Percentiles rank a stretch among this genome's conserved stretches.
Evolutionary conservation across 2,329 filamentous ascomycete species (phyloP).

Genomic region (Penicillium sp.): DNA sequence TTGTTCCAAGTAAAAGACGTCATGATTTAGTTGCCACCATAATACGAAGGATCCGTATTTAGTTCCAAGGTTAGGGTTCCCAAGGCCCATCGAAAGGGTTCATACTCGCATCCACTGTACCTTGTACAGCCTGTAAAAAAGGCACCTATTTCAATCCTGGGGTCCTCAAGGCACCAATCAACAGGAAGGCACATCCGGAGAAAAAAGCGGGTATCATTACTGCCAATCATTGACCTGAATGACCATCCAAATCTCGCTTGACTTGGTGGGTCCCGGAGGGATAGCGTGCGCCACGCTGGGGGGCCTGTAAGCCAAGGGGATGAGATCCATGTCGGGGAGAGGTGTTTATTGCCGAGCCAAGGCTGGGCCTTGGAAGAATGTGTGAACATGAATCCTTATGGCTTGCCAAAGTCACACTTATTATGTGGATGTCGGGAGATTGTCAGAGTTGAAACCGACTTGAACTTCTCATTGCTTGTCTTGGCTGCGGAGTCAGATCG

Average conservation of each 20-base stretch:
- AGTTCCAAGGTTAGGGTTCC: background rate
- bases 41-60: background rate
- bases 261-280: slow-evolving; percentile 18
- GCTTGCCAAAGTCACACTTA: background rate
- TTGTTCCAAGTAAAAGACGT: background rate
- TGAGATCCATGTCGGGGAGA: background rate
- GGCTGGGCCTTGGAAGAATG: background rate
- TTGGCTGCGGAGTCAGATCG: slow-evolving; percentile 17
- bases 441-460: slow-evolving; percentile 3
- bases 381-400: background rate
- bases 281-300: slow-evolving; percentile 21
- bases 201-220: slow-evolving; percentile 22
- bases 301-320: slow-evolving; percentile 20
- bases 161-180: slow-evolving; percentile 22
- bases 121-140: background rate
- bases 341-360: background rate
- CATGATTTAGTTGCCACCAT: slow-evolving; percentile 24
- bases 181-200: slow-evolving; percentile 18
- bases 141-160: slow-evolving; percentile 17
- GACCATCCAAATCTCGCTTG: slow-evolving; percentile 25
- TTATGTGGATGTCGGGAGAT: slow-evolving; percentile 11
- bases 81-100: background rate
- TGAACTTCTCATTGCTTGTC: slow-evolving; percentile 4
- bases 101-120: background rate
- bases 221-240: slow-evolving; percentile 16